Percentiles rank a stretch among this genome's conserved stretches.
Conservation (phyloP, 1,139 yeast genomes). For the Yamadazyma spencermartinsiae region DNA sequence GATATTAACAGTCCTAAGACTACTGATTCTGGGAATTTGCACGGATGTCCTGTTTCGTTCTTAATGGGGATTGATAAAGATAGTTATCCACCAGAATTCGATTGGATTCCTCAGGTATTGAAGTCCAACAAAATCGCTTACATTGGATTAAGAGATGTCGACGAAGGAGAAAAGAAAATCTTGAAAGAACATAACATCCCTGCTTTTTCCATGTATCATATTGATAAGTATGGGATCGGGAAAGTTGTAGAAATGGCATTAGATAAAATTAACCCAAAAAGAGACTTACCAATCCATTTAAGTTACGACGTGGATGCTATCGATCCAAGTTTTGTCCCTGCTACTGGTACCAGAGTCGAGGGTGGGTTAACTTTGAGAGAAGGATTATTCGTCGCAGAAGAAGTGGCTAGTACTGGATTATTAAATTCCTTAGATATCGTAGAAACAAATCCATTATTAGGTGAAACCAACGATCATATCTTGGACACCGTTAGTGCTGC, state of each 20-base stretch:
- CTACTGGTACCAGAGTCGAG: conserved; percentile 97
- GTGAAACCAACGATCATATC: conserved; percentile 73
- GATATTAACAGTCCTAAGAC: conserved; percentile 91
- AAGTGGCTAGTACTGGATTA: conserved; percentile 84
- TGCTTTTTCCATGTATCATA: conserved; percentile 94
- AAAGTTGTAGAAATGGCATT: conserved; percentile 92
- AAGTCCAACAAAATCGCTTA: conserved; percentile 77
- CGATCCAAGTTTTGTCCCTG: conserved; percentile 92
- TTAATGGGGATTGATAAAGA: conserved; percentile 73
- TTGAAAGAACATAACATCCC: conserved; percentile 71
- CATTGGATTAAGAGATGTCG: conserved; percentile 94
- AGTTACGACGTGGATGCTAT: conserved; percentile 97
- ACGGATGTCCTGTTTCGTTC: conserved; percentile 95
- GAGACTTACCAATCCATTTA: conserved; percentile 77
- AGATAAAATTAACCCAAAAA: conserved; percentile 71
- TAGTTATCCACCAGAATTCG: conserved; percentile 64
- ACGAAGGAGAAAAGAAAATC: conserved; percentile 76
- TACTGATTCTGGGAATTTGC: conserved; percentile 87
- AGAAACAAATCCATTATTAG: conserved; percentile 89
- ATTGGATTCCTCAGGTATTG: conserved; percentile 79
- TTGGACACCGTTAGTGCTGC: conserved; percentile 88
- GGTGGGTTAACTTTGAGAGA: conserved; percentile 95
- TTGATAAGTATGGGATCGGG: conserved; percentile 91
- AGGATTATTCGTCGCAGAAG: conserved; percentile 90
- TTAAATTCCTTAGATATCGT: conserved; percentile 88